Evolutionary conservation across 768 basidiomycete species (phyloP).

Genomic region (Fistulinella prunicolor): DNA sequence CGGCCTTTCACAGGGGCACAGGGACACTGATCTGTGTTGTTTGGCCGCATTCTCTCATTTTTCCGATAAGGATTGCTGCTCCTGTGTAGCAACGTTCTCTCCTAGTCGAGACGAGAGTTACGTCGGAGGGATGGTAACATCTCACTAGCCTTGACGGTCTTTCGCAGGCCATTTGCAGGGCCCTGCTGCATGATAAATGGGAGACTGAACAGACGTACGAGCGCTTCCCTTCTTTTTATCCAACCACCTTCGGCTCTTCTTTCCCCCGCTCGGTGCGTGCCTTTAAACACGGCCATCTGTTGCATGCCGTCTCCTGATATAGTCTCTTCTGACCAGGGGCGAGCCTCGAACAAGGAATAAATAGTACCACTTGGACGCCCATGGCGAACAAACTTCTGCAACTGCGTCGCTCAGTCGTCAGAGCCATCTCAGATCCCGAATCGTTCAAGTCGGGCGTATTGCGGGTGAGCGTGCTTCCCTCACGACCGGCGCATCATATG

Average conservation of each 20-base stretch:
- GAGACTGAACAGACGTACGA: neutral
- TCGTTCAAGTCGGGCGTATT: constrained; percentile 1
- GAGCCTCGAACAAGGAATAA: too few species aligned
- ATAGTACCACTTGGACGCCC: neutral
- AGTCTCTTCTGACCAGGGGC: neutral
- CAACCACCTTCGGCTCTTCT: too few species aligned
- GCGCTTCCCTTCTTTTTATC: neutral
- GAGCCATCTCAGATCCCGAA: constrained; percentile 18
- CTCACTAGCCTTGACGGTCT: too few species aligned
- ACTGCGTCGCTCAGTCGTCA: constrained; percentile 19
- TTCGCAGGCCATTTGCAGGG: too few species aligned
- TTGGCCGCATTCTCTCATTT: too few species aligned
- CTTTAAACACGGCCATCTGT: neutral
- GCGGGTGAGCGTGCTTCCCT: constrained; percentile 2
- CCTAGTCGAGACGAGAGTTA: too few species aligned
- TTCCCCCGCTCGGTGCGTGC: neutral
- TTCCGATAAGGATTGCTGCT: too few species aligned
- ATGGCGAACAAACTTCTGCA: constrained; percentile 11
- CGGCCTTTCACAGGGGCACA: too few species aligned
- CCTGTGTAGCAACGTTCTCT: too few species aligned
- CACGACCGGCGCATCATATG: too few species aligned
- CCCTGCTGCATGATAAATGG: neutral
- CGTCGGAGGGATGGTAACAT: too few species aligned
- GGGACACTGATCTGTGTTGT: too few species aligned
- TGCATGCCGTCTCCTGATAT: neutral